Percentiles rank a stretch among this genome's conserved stretches.
Conservation (phyloP, 352 stramenopile genomes). For the Halophytophthora batemanensis region DNA sequence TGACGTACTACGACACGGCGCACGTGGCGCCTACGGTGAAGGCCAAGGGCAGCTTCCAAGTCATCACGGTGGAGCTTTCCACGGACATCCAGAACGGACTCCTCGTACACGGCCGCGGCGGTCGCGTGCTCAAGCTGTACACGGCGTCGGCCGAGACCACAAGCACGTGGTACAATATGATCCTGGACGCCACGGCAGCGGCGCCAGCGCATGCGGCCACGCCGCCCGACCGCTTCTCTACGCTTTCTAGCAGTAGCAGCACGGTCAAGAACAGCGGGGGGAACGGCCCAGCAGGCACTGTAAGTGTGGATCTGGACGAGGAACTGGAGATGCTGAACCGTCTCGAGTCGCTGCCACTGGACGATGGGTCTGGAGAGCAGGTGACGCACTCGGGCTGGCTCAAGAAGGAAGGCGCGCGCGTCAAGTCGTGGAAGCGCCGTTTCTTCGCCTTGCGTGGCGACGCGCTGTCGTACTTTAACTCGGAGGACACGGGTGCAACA, state of each 20-base stretch:
- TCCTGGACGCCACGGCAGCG: conserved; percentile 54
- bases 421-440: conserved; percentile 82
- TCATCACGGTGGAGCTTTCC: conserved; percentile 82
- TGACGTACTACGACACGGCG: conserved; percentile 84
- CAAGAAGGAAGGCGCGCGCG: conserved; percentile 68
- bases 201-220: conserved; percentile 19
- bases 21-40: conserved; percentile 53
- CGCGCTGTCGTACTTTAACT: conserved; percentile 83
- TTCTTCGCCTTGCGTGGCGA: conserved; percentile 79
- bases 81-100: conserved; percentile 82
- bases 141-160: conserved; percentile 73
- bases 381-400: conserved; percentile 78
- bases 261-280: conserved; percentile 5
- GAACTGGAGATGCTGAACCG: conserved; percentile 52
- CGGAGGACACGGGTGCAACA: conserved; percentile 59
- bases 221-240: conserved; percentile 36
- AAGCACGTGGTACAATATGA: conserved; percentile 70
- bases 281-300: background rate
- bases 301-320: conserved; percentile 42
- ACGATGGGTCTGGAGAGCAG: conserved; percentile 33
- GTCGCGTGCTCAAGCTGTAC: conserved; percentile 85
- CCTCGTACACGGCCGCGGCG: conserved; percentile 72
- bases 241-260: conserved; percentile 33
- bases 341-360: conserved; percentile 52
- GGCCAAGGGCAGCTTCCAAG: conserved; percentile 78